Evolutionary conservation across 2,329 filamentous ascomycete genomes (phyloP).

Genomic region (Talaromyces sp.): DNA sequence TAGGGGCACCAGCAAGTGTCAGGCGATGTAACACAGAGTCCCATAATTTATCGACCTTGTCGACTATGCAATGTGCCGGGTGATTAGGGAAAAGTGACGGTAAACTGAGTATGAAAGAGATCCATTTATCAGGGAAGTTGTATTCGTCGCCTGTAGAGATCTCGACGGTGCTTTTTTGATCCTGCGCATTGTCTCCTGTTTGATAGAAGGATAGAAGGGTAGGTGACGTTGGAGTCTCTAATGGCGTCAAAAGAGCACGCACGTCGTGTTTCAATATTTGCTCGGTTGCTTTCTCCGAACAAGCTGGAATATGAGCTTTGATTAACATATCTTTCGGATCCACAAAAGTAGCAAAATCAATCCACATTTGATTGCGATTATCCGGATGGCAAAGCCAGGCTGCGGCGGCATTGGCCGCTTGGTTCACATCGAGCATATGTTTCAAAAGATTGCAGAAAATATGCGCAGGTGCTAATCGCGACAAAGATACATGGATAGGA

Average conservation of each 20-base stretch:
- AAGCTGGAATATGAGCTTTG: slow-evolving; percentile 41
- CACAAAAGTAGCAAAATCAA: slow-evolving; percentile 62
- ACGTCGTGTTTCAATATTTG: slow-evolving; percentile 45
- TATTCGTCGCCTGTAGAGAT: slow-evolving; percentile 38
- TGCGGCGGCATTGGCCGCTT: slow-evolving; percentile 88
- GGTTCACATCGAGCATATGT: slow-evolving; percentile 84
- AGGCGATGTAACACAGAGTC: slow-evolving; percentile 44
- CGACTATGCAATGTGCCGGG: slow-evolving; percentile 44
- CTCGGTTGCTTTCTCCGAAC: slow-evolving; percentile 34
- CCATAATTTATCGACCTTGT: slow-evolving; percentile 45
- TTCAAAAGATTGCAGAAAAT: slow-evolving; percentile 84
- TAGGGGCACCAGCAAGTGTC: slow-evolving; percentile 44
- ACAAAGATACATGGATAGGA: slow-evolving; percentile 77
- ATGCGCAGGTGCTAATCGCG: slow-evolving; percentile 82
- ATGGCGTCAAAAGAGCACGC: slow-evolving; percentile 42
- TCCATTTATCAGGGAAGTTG: slow-evolving; percentile 50
- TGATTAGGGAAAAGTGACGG: slow-evolving; percentile 41
- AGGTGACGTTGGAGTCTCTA: slow-evolving; percentile 32
- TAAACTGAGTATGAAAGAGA: slow-evolving; percentile 44
- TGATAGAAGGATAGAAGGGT: slow-evolving; percentile 34
- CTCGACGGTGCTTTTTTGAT: slow-evolving; percentile 37
- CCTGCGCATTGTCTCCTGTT: slow-evolving; percentile 32
- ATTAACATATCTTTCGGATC: slow-evolving; percentile 40
- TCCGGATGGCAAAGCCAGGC: slow-evolving; percentile 87
- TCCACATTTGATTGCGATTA: slow-evolving; percentile 92